phyloP scores from a whole-genome alignment of 768 basidiomycete genomes.

The Psilocybe cyanescens region DNA sequence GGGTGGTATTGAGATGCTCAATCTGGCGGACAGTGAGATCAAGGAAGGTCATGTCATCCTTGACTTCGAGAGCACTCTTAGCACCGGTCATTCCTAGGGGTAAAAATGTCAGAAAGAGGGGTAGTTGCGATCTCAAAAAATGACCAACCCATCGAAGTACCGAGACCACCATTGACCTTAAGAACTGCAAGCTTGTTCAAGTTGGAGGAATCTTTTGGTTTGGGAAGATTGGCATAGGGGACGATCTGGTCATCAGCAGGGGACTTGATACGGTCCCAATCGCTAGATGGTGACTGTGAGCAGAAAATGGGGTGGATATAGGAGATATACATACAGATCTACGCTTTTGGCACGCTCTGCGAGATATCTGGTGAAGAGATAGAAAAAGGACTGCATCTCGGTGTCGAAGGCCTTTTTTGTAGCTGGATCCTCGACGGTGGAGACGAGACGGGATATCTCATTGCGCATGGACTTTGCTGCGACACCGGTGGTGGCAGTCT shows the following conservation, averaged over 20 bases:
- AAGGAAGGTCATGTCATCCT: slow-evolving; percentile 97
- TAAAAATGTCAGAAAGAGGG: slow-evolving; percentile 5
- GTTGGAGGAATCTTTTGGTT: slow-evolving; percentile 59
- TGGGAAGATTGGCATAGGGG: slow-evolving; percentile 74
- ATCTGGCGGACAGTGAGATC: slow-evolving; percentile 94
- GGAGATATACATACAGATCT: slow-evolving; percentile 68
- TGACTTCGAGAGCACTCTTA: slow-evolving; percentile 93
- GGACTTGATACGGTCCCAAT: slow-evolving; percentile 90
- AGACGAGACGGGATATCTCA: slow-evolving; percentile 93
- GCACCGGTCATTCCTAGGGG: slow-evolving; percentile 75
- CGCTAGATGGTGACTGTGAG: slow-evolving; percentile 43
- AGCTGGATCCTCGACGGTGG: slow-evolving; percentile 75
- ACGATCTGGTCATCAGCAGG: slow-evolving; percentile 87
- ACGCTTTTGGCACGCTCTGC: slow-evolving; percentile 84
- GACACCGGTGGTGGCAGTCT: slow-evolving; percentile 95
- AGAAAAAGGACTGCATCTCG: slow-evolving; percentile 97
- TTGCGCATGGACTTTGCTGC: slow-evolving; percentile 98
- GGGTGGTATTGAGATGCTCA: slow-evolving; percentile 89
- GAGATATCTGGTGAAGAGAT: slow-evolving; percentile 94
- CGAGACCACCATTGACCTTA: slow-evolving; percentile 94
- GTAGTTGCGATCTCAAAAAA: background rate
- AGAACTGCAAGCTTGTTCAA: slow-evolving; percentile 94
- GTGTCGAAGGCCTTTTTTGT: slow-evolving; percentile 91
- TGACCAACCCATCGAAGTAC: slow-evolving; percentile 81
- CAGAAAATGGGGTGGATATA: slow-evolving; percentile 8